phyloP scores from a whole-genome alignment of 1,284 basidiomycete genomes.

The Irpex rosettiformis region DNA sequence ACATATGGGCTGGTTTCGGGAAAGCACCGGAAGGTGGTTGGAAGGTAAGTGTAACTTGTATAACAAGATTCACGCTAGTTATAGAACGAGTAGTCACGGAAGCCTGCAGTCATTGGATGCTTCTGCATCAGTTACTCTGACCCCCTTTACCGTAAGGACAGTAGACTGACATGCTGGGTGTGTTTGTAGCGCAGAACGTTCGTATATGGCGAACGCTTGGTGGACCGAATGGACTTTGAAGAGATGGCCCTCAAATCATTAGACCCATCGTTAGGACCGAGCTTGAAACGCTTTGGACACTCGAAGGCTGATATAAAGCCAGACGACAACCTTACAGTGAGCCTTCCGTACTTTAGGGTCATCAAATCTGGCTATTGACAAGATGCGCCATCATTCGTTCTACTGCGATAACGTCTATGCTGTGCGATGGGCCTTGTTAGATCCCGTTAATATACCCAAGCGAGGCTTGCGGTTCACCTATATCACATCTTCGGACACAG shows the following conservation, averaged over 20 bases:
- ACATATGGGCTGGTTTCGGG: conserved; percentile 63
- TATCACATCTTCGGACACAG: conserved; percentile 52
- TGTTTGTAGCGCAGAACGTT: conserved; percentile 50
- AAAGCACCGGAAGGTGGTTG: conserved; percentile 59
- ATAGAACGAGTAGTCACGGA: background rate
- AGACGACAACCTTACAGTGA: conserved; percentile 20
- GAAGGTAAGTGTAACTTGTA: conserved; percentile 45
- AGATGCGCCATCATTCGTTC: conserved; percentile 4
- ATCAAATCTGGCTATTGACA: conserved; percentile 20
- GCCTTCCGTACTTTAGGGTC: conserved; percentile 3
- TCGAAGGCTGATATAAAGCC: conserved; percentile 14
- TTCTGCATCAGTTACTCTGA: background rate
- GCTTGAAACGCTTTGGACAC: conserved; percentile 23
- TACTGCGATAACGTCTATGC: background rate
- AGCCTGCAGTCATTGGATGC: background rate
- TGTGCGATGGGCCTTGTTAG: conserved; percentile 31
- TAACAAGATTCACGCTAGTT: background rate
- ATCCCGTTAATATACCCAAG: conserved; percentile 68
- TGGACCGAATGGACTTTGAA: conserved; percentile 73
- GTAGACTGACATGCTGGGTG: background rate
- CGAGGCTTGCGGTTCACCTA: conserved; percentile 44
- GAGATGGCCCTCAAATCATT: conserved; percentile 68
- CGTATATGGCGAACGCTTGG: conserved; percentile 58
- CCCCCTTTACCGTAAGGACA: background rate
- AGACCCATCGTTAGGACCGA: conserved; percentile 63